phyloP scores from a whole-genome alignment of 2,329 filamentous ascomycete genomes.

The Didymosphaeria variabile region DNA sequence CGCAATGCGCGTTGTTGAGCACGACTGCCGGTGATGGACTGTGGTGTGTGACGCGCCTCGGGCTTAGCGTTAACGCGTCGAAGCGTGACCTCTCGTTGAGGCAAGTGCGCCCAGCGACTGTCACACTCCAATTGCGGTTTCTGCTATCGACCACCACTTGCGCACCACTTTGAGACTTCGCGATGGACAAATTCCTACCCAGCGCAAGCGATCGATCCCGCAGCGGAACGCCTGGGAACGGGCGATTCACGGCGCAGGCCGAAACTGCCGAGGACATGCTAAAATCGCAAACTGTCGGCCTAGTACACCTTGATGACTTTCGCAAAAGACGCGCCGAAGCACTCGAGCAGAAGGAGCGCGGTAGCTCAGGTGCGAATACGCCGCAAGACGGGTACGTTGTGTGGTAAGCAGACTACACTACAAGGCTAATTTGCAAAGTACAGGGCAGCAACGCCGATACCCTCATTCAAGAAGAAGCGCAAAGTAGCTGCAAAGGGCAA shows the following conservation, averaged over 20 bases:
- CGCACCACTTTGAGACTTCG: not conserved
- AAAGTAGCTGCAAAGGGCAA: constrained; percentile 65
- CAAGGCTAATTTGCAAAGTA: constrained; percentile 64
- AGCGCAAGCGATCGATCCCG: constrained; percentile 29
- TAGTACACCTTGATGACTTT: constrained; percentile 92
- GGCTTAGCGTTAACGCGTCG: constrained; percentile 26
- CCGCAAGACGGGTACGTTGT: constrained; percentile 67
- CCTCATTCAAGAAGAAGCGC: constrained; percentile 65
- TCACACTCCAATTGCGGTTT: constrained; percentile 2
- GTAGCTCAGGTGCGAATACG: constrained; percentile 67
- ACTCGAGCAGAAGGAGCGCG: constrained; percentile 88
- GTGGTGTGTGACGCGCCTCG: not conserved
- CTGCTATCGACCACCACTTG: not conserved
- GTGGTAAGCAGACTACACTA: not conserved
- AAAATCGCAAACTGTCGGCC: constrained; percentile 86
- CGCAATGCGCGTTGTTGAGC: not conserved
- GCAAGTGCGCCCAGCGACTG: constrained; percentile 5
- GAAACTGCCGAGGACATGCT: constrained; percentile 81
- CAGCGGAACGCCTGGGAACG: constrained; percentile 45
- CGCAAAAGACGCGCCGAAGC: constrained; percentile 95
- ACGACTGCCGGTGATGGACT: not conserved
- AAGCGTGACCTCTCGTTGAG: constrained; percentile 27
- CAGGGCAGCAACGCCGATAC: constrained; percentile 63
- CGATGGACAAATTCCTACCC: constrained; percentile 43
- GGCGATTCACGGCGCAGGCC: constrained; percentile 78